Conservation (phyloP, 139 green algal genomes). For the Chlamydomonas eustigma region DNA sequence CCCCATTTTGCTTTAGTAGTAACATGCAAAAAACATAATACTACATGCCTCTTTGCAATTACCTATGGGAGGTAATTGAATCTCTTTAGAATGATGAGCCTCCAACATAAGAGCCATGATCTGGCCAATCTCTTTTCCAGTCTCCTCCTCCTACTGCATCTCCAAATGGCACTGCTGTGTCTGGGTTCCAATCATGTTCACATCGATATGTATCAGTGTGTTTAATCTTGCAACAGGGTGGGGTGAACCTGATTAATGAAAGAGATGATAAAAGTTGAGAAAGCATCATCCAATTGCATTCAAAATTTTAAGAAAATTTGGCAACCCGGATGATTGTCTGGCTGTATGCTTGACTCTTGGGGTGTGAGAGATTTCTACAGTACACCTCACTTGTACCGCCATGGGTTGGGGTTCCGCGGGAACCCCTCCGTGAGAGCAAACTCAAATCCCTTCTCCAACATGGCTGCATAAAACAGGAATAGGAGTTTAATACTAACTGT, state of each 20-base stretch:
- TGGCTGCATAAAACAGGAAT: too few species aligned
- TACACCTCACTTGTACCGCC: conserved; percentile 34
- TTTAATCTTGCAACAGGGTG: conserved; percentile 37
- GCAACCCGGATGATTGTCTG: not conserved
- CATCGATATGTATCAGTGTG: conserved; percentile 44
- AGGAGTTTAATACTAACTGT: too few species aligned
- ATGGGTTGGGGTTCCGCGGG: conserved; percentile 38
- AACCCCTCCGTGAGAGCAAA: conserved; percentile 34
- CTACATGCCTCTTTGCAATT: too few species aligned
- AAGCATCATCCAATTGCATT: not conserved
- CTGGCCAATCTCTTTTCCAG: conserved; percentile 21
- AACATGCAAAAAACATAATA: too few species aligned
- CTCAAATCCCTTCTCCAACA: conserved; percentile 44
- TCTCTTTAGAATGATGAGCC: conserved; percentile 27
- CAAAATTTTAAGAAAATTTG: not conserved
- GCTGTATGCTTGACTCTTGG: too few species aligned
- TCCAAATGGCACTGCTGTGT: conserved; percentile 33
- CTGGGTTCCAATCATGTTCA: conserved; percentile 29
- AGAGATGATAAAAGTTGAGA: not conserved
- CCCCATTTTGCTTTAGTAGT: too few species aligned
- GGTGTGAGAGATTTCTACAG: too few species aligned
- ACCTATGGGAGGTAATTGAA: too few species aligned
- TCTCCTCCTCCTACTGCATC: conserved; percentile 21
- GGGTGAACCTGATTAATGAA: conserved; percentile 18
- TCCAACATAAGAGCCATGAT: conserved; percentile 34